Percentiles rank a stretch among this genome's conserved stretches.
Evolutionary conservation across 2,329 filamentous ascomycete genomes (phyloP).

Genomic region (Elsinoe arachidis): DNA sequence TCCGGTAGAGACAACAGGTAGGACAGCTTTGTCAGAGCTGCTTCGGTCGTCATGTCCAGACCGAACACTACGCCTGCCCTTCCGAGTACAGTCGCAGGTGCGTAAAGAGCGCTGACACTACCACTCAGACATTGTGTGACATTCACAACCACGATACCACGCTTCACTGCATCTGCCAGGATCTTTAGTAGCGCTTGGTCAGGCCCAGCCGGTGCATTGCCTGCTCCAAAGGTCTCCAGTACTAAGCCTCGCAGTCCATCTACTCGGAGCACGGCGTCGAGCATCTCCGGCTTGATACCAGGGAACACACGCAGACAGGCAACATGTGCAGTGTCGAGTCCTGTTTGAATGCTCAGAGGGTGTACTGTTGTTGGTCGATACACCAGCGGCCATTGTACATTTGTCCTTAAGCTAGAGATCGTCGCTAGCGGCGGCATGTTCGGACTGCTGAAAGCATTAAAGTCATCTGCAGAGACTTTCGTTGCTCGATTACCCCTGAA

Average conservation of each 20-base stretch:
- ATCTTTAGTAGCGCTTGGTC: constrained; percentile 73
- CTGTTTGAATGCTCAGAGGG: constrained; percentile 63
- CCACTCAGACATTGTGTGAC: constrained; percentile 71
- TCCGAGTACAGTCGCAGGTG: constrained; percentile 56
- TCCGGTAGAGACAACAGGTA: constrained; percentile 67
- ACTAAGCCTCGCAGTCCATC: constrained; percentile 74
- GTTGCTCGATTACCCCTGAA: constrained; percentile 83
- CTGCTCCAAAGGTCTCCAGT: constrained; percentile 86
- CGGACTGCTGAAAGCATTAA: constrained; percentile 81
- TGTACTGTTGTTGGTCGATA: constrained; percentile 65
- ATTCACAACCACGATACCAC: constrained; percentile 80
- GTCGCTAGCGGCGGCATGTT: constrained; percentile 74
- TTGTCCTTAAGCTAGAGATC: constrained; percentile 71
- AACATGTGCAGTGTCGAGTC: constrained; percentile 78
- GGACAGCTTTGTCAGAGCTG: constrained; percentile 80
- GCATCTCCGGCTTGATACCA: constrained; percentile 87
- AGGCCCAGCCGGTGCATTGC: constrained; percentile 76
- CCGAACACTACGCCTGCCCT: constrained; percentile 82
- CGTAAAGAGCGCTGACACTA: constrained; percentile 34
- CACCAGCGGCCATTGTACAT: constrained; percentile 72
- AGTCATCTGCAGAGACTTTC: constrained; percentile 78
- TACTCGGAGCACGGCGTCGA: constrained; percentile 70
- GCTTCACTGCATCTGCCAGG: constrained; percentile 64
- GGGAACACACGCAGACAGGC: constrained; percentile 86
- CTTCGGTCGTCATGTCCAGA: constrained; percentile 81